Base-by-base conservation (phyloP, 331 rosid genomes). In the Spiraea crenata region DNA sequence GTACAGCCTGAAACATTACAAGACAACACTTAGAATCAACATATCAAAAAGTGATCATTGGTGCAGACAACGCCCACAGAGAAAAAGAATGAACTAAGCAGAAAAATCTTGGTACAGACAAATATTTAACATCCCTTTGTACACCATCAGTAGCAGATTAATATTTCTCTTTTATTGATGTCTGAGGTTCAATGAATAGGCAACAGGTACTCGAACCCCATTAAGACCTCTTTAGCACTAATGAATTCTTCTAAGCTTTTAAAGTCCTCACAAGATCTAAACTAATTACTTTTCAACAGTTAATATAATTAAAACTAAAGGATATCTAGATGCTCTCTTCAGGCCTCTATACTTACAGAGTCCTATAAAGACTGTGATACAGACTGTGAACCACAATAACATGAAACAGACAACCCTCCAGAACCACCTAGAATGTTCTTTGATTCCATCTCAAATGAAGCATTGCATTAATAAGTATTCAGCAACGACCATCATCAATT, bases 1-100 rank as follows among this genome's bases (percentile, higher is more conserved):
- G 84, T n/a, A 95, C 99, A 70, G 99, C 99, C 99, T 95, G 89
- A 57, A 37, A 51, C 64, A 75, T 75, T 45, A 14, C 6, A 50
- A 10, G 57, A 51, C 25, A 67, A n/a, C 49, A 56, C 4, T 34
- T 40, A 6, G 7, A 71, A 72, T 55, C 16, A 2, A 64, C 40
- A 12, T 0, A 19, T 4, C 2, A 16, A 0, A 9, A 59, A 59
- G n/a, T 0, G 0, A 7, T 37, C 16, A 37, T 13, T 35, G 35
- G 45, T 59, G 40, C 9, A 16, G 48, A 10, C 16, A 4, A 4
- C 40, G 31, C 48, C 4, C 31, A n/a, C n/a, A 2, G 2, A 6
- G 9, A 13, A 17, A 58, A 17, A 15, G 5, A 62, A 40, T n/a
- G 31, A 6, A 44, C 34, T 20, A 39, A 2, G 37, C 67, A 40